Conservation (phyloP, 768 basidiomycete genomes). For the Fomitopsis pulvina region DNA sequence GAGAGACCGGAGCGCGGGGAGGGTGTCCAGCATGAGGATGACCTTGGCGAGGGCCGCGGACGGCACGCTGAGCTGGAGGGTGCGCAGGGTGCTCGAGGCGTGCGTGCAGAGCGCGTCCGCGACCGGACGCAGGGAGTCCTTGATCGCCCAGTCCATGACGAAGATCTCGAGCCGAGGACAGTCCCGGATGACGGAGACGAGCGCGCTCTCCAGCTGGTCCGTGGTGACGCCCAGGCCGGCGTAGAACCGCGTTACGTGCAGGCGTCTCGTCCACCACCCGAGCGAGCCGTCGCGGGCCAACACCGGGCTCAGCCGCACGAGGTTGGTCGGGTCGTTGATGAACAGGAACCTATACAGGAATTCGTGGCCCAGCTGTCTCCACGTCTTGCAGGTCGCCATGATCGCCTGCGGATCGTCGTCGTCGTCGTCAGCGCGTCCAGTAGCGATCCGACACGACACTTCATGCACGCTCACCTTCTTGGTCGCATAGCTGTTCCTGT, state of each 20-base stretch:
- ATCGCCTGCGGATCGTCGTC: constrained; percentile 57
- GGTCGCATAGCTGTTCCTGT: constrained; percentile 54
- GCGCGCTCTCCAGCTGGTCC: constrained; percentile 44
- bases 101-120: constrained; percentile 54
- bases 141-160: constrained; percentile 60
- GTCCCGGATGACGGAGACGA: constrained; percentile 52
- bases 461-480: constrained; percentile 50
- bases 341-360: constrained; percentile 65
- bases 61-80: constrained; percentile 55
- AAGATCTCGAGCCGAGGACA: constrained; percentile 74
- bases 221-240: constrained; percentile 34
- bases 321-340: constrained; percentile 52
- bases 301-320: constrained; percentile 44
- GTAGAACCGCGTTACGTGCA: constrained; percentile 59
- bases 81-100: constrained; percentile 45
- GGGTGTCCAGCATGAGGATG: constrained; percentile 64
- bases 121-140: constrained; percentile 52
- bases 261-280: constrained; percentile 67
- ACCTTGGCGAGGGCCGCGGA: constrained; percentile 52
- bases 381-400: constrained; percentile 57
- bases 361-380: constrained; percentile 56
- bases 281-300: constrained; percentile 47
- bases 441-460: too few species aligned
- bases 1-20: constrained; percentile 49
- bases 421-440: too few species aligned